Percentiles rank a stretch among this genome's conserved stretches.
phyloP scores from a whole-genome alignment of 371 early-diverging fungal genomes.

The Gilbertella persicaria region DNA sequence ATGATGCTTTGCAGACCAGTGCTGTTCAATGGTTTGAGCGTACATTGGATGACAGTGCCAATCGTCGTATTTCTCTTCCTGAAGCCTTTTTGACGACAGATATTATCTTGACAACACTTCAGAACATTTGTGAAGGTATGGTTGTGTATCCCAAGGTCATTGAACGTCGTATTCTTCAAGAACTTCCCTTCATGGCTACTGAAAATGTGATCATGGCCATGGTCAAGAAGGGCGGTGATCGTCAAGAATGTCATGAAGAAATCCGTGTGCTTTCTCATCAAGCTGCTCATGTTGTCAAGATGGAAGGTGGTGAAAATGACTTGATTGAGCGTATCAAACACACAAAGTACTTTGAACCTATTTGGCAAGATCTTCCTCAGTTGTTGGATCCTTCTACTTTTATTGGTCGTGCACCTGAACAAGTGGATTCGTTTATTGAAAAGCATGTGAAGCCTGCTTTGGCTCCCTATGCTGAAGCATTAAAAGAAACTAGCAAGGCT shows the following conservation, averaged over 20 bases:
- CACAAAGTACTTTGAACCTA: slow-evolving; percentile 86
- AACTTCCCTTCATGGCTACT: slow-evolving; percentile 98
- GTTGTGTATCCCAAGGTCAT: slow-evolving; percentile 98
- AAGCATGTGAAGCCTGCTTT: slow-evolving; percentile 87
- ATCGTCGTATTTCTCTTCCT: slow-evolving; percentile 94
- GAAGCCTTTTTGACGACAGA: slow-evolving; percentile 98
- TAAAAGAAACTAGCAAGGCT: slow-evolving; percentile 57
- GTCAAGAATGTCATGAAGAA: slow-evolving; percentile 95
- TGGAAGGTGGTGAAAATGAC: slow-evolving; percentile 93
- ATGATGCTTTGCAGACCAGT: slow-evolving; percentile 88
- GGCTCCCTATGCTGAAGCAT: slow-evolving; percentile 68
- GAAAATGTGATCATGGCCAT: slow-evolving; percentile 99
- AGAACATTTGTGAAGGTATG: slow-evolving; percentile 95
- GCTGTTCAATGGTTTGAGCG: slow-evolving; percentile 97
- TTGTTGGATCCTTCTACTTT: slow-evolving; percentile 93
- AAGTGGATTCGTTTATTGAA: slow-evolving; percentile 84
- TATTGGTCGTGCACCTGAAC: slow-evolving; percentile 94
- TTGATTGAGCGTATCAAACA: slow-evolving; percentile 88
- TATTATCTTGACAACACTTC: slow-evolving; percentile 89
- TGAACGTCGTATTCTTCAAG: slow-evolving; percentile 86
- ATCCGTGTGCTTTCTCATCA: slow-evolving; percentile 95
- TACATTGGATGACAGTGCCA: slow-evolving; percentile 95
- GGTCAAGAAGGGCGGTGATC: slow-evolving; percentile 95
- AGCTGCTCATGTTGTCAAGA: slow-evolving; percentile 91
- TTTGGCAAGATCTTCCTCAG: slow-evolving; percentile 71